Evolutionary conservation across 2,329 filamentous ascomycete species (phyloP).

Genomic region (Nemania serpens): DNA sequence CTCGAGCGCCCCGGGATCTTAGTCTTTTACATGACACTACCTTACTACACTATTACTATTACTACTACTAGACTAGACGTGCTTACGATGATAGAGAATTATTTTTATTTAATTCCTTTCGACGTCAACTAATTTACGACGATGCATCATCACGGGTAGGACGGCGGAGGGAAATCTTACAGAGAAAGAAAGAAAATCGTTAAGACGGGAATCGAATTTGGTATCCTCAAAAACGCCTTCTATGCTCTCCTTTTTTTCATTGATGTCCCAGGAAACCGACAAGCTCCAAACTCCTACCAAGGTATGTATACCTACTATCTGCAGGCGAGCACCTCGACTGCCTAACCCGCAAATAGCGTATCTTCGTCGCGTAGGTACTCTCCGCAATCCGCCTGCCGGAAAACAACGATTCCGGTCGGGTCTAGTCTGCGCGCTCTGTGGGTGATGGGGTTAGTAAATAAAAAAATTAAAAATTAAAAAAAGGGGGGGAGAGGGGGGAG

Average conservation of each 20-base stretch:
- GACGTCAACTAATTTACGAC: too few relatives aligned
- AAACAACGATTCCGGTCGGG: conserved; percentile 86
- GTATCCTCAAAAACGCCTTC: conserved; percentile 30
- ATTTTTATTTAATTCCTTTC: too few relatives aligned
- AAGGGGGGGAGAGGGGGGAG: too few relatives aligned
- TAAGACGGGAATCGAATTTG: conserved; percentile 25
- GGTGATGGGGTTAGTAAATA: conserved; percentile 11
- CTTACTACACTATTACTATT: too few relatives aligned
- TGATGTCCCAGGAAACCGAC: conserved; percentile 2
- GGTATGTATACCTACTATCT: not conserved
- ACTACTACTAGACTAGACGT: too few relatives aligned
- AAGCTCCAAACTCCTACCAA: conserved; percentile 31
- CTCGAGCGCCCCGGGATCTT: not conserved
- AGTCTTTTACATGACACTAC: not conserved
- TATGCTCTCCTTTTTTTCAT: conserved; percentile 19
- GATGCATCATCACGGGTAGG: too few relatives aligned
- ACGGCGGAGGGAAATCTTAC: not conserved
- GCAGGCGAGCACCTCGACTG: conserved; percentile 8
- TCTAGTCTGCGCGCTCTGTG: conserved; percentile 74
- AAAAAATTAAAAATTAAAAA: too few relatives aligned
- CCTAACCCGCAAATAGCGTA: conserved; percentile 64
- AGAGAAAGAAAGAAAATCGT: not conserved
- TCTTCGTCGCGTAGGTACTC: conserved; percentile 90
- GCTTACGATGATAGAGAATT: too few relatives aligned
- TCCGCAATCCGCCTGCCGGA: conserved; percentile 90